phyloP scores from a whole-genome alignment of 805 yeast genomes.

The Wickerhamomyces rabaulensis region DNA sequence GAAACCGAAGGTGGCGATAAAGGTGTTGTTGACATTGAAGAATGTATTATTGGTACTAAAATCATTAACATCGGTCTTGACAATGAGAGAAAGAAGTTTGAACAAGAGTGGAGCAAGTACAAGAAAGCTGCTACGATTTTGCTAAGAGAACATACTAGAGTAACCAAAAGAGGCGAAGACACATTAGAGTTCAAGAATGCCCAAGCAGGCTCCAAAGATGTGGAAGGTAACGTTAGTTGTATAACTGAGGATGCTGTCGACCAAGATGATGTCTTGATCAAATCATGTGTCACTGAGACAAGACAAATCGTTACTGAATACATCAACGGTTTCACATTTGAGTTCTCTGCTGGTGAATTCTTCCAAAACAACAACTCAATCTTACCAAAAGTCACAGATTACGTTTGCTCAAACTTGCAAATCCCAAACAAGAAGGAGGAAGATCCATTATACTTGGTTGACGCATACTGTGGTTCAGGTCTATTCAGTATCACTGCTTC shows the following conservation, averaged over 20 bases:
- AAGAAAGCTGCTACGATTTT: constrained; percentile 85
- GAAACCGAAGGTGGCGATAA: constrained; percentile 49
- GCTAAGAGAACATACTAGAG: constrained; percentile 69
- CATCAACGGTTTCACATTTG: constrained; percentile 69
- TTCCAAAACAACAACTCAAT: constrained; percentile 95
- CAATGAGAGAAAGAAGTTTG: constrained; percentile 59
- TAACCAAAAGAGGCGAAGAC: constrained; percentile 18
- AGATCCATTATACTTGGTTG: constrained; percentile 68
- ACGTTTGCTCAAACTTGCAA: constrained; percentile 68
- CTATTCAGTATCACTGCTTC: constrained; percentile 86
- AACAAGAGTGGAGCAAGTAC: constrained; percentile 37
- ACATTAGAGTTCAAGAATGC: constrained; percentile 28
- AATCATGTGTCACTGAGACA: constrained; percentile 74
- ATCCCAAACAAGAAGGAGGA: constrained; percentile 30
- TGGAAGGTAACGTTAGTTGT: constrained; percentile 31
- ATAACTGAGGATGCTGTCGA: constrained; percentile 25
- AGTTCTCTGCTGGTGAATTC: constrained; percentile 91
- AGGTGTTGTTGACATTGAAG: constrained; percentile 83
- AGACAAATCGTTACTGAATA: constrained; percentile 78
- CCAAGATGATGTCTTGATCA: constrained; percentile 32
- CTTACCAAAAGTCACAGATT: constrained; percentile 73
- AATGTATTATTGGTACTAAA: constrained; percentile 83
- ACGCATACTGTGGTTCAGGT: constrained; percentile 96
- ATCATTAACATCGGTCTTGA: constrained; percentile 70
- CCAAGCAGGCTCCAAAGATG: constrained; percentile 42